phyloP scores from a whole-genome alignment of 169 alveolate species.

The Blepharisma undulans region DNA sequence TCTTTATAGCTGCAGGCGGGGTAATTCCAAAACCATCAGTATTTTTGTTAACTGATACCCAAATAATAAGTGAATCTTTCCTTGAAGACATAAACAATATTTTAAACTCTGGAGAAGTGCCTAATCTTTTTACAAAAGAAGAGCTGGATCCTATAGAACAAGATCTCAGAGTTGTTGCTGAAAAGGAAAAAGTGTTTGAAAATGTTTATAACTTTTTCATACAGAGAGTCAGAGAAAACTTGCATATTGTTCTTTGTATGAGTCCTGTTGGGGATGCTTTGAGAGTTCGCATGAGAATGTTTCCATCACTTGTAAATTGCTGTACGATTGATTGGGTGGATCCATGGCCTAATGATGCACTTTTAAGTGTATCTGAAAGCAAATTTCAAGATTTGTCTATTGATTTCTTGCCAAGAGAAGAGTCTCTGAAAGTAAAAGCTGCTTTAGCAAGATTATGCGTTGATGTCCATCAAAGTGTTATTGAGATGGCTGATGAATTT shows the following conservation, averaged over 20 bases:
- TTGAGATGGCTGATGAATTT: conserved; percentile 78
- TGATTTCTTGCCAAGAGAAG: conserved; percentile 70
- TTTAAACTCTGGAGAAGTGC: conserved; percentile 92
- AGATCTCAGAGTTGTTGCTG: conserved; percentile 69
- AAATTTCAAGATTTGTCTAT: conserved; percentile 61
- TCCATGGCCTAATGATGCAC: conserved; percentile 90
- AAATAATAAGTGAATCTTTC: conserved; percentile 87
- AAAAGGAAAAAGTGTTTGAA: conserved; percentile 63
- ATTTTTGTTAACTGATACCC: conserved; percentile 86
- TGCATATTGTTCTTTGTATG: conserved; percentile 83
- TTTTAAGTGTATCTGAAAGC: conserved; percentile 77
- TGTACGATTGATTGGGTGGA: conserved; percentile 87
- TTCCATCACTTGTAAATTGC: conserved; percentile 89
- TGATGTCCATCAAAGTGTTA: conserved; percentile 85
- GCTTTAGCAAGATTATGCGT: conserved; percentile 83
- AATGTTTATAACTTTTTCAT: conserved; percentile 72
- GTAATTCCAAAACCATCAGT: conserved; percentile 75
- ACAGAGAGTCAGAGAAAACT: conserved; percentile 74
- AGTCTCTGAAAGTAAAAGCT: conserved; percentile 64
- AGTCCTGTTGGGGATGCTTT: conserved; percentile 87
- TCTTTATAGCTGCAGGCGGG: conserved; percentile 73
- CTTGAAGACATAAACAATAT: conserved; percentile 91
- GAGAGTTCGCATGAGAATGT: conserved; percentile 82
- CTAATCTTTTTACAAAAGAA: conserved; percentile 83
- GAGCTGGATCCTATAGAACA: conserved; percentile 77